Evolutionary conservation across 2,329 filamentous ascomycete species (phyloP), one percentile per base, ranked within the genome.

Genomic region (Pyrenochaeta sp.): DNA sequence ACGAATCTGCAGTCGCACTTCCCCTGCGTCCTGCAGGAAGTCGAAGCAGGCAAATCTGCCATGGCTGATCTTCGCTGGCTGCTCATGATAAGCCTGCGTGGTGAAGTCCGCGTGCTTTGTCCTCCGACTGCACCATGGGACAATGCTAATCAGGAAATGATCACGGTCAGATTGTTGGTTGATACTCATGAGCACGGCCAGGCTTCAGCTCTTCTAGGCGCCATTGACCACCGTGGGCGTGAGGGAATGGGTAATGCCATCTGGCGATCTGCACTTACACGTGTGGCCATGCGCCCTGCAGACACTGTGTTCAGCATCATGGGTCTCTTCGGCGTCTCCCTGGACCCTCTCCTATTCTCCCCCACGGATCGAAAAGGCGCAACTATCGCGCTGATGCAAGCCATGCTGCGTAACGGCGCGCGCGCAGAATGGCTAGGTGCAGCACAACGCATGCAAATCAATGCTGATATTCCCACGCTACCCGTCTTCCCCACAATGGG

Each of bases 221-320:
- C 47, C 6, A 37, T 50, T 12, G 47, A 50, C 31, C 35, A 44
- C 9, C 47, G 47, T 3, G 33, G 32, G 3, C 12, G 18, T 20
- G 47, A 50, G 43, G 47, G 47, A 6, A 31, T 44, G 11, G 18
- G 30, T 3, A 43, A 27, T 11, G 47, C 47, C 18, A 36, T 62
- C 14, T 58, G 54, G 58, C 54, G 58, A 9, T 35, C 40, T 15
- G 30, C 59, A 10, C 39, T 55, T 4, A 46, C 55, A 50, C 53
- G 59, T 4, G 49, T 50, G 3, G 46, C 58, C 7, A 45, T 27
- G 4, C 17, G 46, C 4, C 40, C 48, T 4, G 43, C 46, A 18
- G 59, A 62, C 21, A 54, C 40, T 11, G 54, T 62, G 2, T 61
- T 61, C 44, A 62, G 59, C n/a, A 55, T 61, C 39, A 62, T 62